Evolutionary conservation across 352 stramenopile species (phyloP).

Genomic region (Phytopythium cucurbitacearum): DNA sequence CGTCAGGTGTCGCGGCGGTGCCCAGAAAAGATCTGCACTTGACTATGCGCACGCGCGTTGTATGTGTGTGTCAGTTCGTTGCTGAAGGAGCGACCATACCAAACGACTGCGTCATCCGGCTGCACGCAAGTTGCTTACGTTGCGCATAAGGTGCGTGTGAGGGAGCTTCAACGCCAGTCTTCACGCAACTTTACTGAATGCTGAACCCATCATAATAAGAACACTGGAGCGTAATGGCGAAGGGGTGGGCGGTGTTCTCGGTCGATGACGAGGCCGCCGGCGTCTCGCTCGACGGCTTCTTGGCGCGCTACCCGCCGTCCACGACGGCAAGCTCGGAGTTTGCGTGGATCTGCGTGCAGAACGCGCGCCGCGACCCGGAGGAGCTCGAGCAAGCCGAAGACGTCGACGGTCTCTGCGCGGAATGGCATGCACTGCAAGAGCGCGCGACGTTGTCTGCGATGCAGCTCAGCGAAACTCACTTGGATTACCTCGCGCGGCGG

Average conservation of each 20-base stretch:
- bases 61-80: too few species aligned
- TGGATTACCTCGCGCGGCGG: background rate
- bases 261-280: background rate
- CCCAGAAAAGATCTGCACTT: too few species aligned
- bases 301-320: conserved; percentile 4
- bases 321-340: background rate
- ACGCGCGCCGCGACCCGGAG: background rate
- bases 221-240: conserved; percentile 1
- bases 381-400: background rate
- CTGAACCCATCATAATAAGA: background rate
- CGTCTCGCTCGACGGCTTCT: conserved; percentile 6
- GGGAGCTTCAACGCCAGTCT: too few species aligned
- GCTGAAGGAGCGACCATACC: too few species aligned
- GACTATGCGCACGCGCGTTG: too few species aligned
- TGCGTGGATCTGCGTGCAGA: conserved; percentile 8
- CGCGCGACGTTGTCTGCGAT: background rate
- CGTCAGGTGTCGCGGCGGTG: background rate
- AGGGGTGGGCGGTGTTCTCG: conserved; percentile 6
- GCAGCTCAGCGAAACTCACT: background rate
- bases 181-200: too few species aligned
- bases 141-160: too few species aligned
- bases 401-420: conserved; percentile 1
- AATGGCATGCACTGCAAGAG: conserved; percentile 4
- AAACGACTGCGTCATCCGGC: too few species aligned
- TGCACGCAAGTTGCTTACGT: too few species aligned